phyloP scores from a whole-genome alignment of 2,329 filamentous ascomycete species.

The Stemphylium beticola region DNA sequence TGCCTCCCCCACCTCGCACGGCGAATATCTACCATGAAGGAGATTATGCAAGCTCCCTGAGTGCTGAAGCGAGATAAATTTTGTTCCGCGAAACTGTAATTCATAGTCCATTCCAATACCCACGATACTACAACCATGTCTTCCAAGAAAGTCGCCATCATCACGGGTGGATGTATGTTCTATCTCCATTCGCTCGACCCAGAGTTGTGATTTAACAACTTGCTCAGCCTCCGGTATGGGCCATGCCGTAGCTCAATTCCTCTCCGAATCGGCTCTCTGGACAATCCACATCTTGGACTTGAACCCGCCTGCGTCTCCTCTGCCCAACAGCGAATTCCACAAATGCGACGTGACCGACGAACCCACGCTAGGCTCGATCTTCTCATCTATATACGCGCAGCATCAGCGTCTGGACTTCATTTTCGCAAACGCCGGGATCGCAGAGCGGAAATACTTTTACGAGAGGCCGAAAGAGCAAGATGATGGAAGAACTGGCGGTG shows the following conservation, averaged over 20 bases:
- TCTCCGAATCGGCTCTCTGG: not conserved
- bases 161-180: slow-evolving; percentile 19
- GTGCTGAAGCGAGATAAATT: no score
- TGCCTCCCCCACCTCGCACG: no score
- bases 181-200: not conserved
- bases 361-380: not conserved
- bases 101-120: not conserved
- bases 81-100: no score
- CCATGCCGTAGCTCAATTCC: not conserved
- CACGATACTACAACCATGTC: slow-evolving; percentile 1
- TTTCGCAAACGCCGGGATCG: slow-evolving; percentile 56
- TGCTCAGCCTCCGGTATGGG: not conserved
- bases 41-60: no score
- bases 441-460: slow-evolving; percentile 51
- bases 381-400: not conserved
- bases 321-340: not conserved
- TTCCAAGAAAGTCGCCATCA: slow-evolving; percentile 13
- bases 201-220: not conserved
- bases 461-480: slow-evolving; percentile 1
- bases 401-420: slow-evolving; percentile 52
- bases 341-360: not conserved
- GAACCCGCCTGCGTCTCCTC: not conserved
- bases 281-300: not conserved
- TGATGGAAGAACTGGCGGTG: no score
- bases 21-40: no score